Conservation (phyloP, 1,284 basidiomycete genomes). For the Trichosporon coremiiforme region DNA sequence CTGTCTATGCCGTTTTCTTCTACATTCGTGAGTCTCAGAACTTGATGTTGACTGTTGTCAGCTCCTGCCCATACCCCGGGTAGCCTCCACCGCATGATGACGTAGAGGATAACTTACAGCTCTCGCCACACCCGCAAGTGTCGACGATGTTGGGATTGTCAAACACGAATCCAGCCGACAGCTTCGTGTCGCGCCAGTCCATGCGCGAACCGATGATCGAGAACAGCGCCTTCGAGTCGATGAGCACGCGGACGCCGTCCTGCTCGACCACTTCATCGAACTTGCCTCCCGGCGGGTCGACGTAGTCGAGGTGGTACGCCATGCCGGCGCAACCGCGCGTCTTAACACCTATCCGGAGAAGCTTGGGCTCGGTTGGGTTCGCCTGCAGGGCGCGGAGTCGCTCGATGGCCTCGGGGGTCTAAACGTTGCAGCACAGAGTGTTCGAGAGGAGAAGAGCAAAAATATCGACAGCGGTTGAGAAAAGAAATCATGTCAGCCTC, state of each 20-base stretch:
- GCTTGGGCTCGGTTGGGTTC: slow-evolving; percentile 65
- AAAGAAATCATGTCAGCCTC: slow-evolving; percentile 20
- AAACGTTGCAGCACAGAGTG: too few relatives aligned
- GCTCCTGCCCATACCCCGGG: too few relatives aligned
- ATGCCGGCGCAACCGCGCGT: slow-evolving; percentile 99
- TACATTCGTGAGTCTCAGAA: slow-evolving; percentile 16
- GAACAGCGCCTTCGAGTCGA: slow-evolving; percentile 96
- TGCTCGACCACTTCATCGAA: slow-evolving; percentile 99
- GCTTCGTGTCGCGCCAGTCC: slow-evolving; percentile 93
- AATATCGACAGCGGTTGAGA: too few relatives aligned
- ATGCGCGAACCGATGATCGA: slow-evolving; percentile 98
- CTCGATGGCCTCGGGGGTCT: slow-evolving; percentile 80
- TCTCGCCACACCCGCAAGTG: slow-evolving; percentile 55
- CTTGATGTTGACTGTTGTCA: slow-evolving; percentile 27
- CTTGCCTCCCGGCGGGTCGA: slow-evolving; percentile 76
- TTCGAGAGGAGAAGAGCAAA: too few relatives aligned
- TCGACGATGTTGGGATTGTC: slow-evolving; percentile 55
- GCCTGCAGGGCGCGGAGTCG: slow-evolving; percentile 69
- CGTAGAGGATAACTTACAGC: too few relatives aligned
- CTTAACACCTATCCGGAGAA: slow-evolving; percentile 91
- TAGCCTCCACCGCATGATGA: too few relatives aligned
- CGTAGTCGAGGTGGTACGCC: slow-evolving; percentile 96
- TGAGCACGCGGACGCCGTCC: slow-evolving; percentile 88
- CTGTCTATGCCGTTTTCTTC: slow-evolving; percentile 13
- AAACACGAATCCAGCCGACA: slow-evolving; percentile 63